These are phyloP conservation scores for Ascochyta koolunga DNA, from an alignment of 2,329 filamentous ascomycete species.

Conservation along the genomic window DNA sequence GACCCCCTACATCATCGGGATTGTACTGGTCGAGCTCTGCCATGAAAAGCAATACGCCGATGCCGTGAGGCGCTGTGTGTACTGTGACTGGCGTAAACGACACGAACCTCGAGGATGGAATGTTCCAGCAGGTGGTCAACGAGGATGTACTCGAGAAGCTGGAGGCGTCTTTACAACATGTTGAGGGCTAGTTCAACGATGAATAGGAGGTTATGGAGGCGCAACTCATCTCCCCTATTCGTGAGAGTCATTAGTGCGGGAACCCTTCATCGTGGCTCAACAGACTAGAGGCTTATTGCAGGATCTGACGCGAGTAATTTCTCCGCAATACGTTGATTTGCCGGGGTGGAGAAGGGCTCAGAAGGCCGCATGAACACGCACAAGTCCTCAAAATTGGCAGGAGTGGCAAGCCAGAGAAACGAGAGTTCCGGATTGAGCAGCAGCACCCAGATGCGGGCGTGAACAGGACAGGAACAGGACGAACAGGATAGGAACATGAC, in stretches of 20 bases:
- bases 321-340: conserved; percentile 13
- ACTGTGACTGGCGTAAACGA: conserved; percentile 22
- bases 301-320: conserved; percentile 19
- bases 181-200: conserved; percentile 4
- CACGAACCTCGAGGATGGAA: conserved; percentile 19
- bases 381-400: conserved; percentile 1
- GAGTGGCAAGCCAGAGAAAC: neutral
- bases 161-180: conserved; percentile 19
- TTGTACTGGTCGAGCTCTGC: conserved; percentile 46
- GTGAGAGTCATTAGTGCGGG: neutral
- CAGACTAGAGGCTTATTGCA: conserved; percentile 16
- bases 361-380: conserved; percentile 12
- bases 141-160: conserved; percentile 25
- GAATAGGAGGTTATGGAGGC: too few species aligned
- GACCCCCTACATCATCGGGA: conserved; percentile 41
- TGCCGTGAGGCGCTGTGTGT: conserved; percentile 22
- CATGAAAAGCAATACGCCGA: conserved; percentile 23
- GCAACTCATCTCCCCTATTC: neutral
- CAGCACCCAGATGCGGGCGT: conserved; percentile 6
- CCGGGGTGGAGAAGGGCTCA: conserved; percentile 12
- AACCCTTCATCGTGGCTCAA: conserved; percentile 13
- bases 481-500: too few species aligned
- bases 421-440: conserved; percentile 4
- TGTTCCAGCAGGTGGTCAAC: conserved; percentile 23
- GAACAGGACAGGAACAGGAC: neutral